Conservation (phyloP, 768 basidiomycete genomes). For the Russula foetens region DNA sequence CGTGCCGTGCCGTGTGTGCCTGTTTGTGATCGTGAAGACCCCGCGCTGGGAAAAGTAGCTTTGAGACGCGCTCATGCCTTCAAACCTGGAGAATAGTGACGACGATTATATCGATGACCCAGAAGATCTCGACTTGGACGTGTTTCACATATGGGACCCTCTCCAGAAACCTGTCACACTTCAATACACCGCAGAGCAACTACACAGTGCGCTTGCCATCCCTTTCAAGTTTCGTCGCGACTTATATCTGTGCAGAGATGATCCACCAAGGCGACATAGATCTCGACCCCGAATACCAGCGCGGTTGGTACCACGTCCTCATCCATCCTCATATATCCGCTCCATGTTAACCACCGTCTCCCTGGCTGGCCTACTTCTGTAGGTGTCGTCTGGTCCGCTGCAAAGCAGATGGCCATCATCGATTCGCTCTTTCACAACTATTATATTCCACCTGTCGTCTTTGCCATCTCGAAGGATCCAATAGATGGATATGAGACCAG, state of each 20-base stretch:
- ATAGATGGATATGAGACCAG: slow-evolving; percentile 35
- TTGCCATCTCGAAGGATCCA: slow-evolving; percentile 33
- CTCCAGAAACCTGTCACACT: slow-evolving; percentile 18
- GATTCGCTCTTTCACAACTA: slow-evolving; percentile 75
- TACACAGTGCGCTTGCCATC: slow-evolving; percentile 22
- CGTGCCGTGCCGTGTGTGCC: background rate
- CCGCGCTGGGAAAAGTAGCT: no score
- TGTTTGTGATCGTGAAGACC: background rate
- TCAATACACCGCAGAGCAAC: slow-evolving; percentile 20
- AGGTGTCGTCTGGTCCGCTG: slow-evolving; percentile 76
- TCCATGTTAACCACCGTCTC: background rate
- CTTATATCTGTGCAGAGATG: slow-evolving; percentile 32
- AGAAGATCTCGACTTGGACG: slow-evolving; percentile 5
- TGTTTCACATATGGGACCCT: slow-evolving; percentile 21
- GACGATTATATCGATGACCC: slow-evolving; percentile 12
- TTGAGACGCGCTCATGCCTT: slow-evolving; percentile 1
- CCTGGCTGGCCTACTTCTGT: background rate
- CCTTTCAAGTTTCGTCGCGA: background rate
- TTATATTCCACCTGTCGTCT: slow-evolving; percentile 77
- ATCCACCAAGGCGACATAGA: slow-evolving; percentile 68
- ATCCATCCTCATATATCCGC: background rate
- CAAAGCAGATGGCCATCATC: slow-evolving; percentile 66
- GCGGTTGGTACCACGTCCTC: slow-evolving; percentile 39
- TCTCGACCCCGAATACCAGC: slow-evolving; percentile 62
- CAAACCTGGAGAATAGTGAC: slow-evolving; percentile 1